phyloP scores from a whole-genome alignment of 495 filamentous ascomycete species.

The Penicillium pancosmium region DNA sequence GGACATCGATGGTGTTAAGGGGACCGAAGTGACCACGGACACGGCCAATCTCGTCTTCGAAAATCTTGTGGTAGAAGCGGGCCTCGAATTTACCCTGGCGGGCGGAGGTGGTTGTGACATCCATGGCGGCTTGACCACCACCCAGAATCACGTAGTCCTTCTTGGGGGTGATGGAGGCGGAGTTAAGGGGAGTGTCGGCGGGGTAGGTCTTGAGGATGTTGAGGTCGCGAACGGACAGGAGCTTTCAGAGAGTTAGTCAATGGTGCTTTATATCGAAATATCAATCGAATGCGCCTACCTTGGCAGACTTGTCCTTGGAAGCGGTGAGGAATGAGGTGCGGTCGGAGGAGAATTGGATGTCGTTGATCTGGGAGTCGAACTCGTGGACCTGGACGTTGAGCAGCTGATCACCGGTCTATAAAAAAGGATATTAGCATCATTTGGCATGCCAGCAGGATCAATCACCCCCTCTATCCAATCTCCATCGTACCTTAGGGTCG shows the following conservation, averaged over 20 bases:
- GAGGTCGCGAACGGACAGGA: slow-evolving; percentile 80
- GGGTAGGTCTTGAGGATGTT: slow-evolving; percentile 89
- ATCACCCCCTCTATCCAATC: background rate
- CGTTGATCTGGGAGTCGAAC: slow-evolving; percentile 79
- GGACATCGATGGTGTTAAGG: slow-evolving; percentile 84
- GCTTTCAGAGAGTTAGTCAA: slow-evolving; percentile 44
- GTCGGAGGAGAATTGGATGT: slow-evolving; percentile 92
- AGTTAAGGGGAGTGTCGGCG: slow-evolving; percentile 96
- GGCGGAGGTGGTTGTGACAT: slow-evolving; percentile 93
- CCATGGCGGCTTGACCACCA: slow-evolving; percentile 97
- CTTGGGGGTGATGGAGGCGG: slow-evolving; percentile 86
- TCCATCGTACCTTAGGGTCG: slow-evolving; percentile 77
- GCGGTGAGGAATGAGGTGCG: slow-evolving; percentile 97
- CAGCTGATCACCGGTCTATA: slow-evolving; percentile 76
- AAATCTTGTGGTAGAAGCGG: slow-evolving; percentile 98
- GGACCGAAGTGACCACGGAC: slow-evolving; percentile 97
- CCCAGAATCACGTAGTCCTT: slow-evolving; percentile 98
- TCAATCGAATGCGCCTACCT: slow-evolving; percentile 53
- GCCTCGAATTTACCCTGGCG: slow-evolving; percentile 99
- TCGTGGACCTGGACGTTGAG: slow-evolving; percentile 82
- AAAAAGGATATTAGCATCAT: slow-evolving; percentile 14
- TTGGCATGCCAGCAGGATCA: background rate
- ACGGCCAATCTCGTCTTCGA: slow-evolving; percentile 97
- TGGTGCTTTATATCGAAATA: slow-evolving; percentile 2
- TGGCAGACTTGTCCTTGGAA: slow-evolving; percentile 96